Base-by-base conservation (phyloP, 345 rosid species). In the Aquilaria sinensis region DNA sequence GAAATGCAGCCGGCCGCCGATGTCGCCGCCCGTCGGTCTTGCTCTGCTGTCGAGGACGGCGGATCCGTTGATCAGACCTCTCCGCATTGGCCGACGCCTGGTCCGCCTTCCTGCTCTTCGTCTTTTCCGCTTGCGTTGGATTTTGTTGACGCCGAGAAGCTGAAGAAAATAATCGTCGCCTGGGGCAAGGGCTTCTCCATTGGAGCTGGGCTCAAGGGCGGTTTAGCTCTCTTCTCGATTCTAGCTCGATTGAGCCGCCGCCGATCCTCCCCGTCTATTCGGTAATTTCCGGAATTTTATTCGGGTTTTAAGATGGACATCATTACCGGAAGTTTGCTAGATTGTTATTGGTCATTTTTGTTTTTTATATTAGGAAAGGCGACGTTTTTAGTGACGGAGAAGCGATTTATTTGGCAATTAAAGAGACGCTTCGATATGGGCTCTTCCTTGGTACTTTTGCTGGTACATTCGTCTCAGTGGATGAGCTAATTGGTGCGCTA, bases 141-240 rank as follows among this genome's bases (percentile, higher is more conserved):
- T 3, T 66, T 74, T n/a, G 64, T 60, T 31, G 85, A 85, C 29
- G 78, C 83, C 3, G 95, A 87, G 56, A 90, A 83, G 79, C 70
- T 90, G 14, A 60, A 77, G 31, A 80, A 95, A 73, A 69, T 83
- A 31, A 48, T 87, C 37, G 69, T 75, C 9, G 92, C 97, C 48
- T 77, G 86, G 2, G 70, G 31, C 3, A 90, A 82, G 75, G 95
- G 92, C 41, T 90, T 87, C 82, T 79, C 95, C 31, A 85, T 90
- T 31, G 97, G 97, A 51, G 87, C 95, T n/a, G 97, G 97, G 23
- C 75, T 90, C 47, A 90, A 87, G 81, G 97, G 97, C 15, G 97
- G 97, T 56, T 72, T 90, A 14, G 82, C 87, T 57, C 69, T 90
- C 63, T 90, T 90, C 79, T 80, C 92, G 7, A 69, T 87, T 71